These are phyloP conservation scores for Brassica nigra DNA, from an alignment of 345 rosid genomes.

Conservation along the genomic window DNA sequence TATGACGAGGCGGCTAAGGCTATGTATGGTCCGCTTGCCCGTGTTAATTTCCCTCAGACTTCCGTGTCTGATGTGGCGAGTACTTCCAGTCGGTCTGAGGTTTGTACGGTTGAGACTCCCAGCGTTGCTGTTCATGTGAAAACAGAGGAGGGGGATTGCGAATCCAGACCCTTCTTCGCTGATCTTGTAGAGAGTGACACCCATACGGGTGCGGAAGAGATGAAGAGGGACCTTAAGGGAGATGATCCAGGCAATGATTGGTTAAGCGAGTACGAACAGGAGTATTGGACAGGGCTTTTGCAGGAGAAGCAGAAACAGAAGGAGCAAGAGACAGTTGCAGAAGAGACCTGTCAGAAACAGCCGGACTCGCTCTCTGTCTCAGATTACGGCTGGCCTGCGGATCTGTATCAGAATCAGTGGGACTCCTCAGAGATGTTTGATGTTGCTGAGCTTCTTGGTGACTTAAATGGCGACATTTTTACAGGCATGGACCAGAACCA, in stretches of 20 bases:
- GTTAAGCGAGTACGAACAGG: slow-evolving; percentile 24
- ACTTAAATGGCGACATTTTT: slow-evolving; percentile 32
- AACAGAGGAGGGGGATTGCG: slow-evolving; percentile 40
- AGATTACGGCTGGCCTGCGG: slow-evolving; percentile 36
- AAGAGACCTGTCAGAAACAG: not conserved
- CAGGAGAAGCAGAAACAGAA: slow-evolving; percentile 17
- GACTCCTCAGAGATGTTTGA: slow-evolving; percentile 43
- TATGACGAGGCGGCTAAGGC: slow-evolving; percentile 77
- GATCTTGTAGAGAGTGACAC: not conserved
- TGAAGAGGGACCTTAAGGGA: not conserved
- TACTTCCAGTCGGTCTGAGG: slow-evolving; percentile 50
- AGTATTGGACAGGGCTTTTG: not conserved
- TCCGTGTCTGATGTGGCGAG: slow-evolving; percentile 40
- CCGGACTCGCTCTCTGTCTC: slow-evolving; percentile 4
- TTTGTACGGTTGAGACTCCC: slow-evolving; percentile 41
- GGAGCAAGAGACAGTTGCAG: slow-evolving; percentile 10
- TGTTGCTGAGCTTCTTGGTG: slow-evolving; percentile 54
- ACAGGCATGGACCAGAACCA: not conserved
- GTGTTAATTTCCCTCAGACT: slow-evolving; percentile 58
- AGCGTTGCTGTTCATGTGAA: slow-evolving; percentile 22
- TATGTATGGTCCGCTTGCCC: slow-evolving; percentile 68
- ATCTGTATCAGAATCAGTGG: slow-evolving; percentile 8
- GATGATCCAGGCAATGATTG: slow-evolving; percentile 6
- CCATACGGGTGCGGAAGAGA: not conserved
- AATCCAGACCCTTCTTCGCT: slow-evolving; percentile 17